Conservation (phyloP, 2,329 filamentous ascomycete genomes). For the Diaporthe amygdali region DNA sequence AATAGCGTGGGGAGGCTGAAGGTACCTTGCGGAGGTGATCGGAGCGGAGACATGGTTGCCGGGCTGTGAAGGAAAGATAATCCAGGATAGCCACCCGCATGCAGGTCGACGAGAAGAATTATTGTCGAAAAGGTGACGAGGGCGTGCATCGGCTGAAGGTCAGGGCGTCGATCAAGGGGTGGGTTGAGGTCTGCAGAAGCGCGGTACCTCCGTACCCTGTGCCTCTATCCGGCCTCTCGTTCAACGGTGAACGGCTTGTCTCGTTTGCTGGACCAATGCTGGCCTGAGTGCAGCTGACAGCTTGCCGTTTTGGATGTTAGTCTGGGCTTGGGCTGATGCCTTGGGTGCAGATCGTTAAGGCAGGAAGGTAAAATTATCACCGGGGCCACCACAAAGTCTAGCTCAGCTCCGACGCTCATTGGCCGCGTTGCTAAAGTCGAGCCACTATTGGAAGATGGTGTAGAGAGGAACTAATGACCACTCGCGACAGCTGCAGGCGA, state of each 20-base stretch:
- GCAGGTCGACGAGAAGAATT: not conserved
- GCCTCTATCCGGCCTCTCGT: conserved; percentile 11
- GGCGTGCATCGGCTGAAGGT: conserved; percentile 4
- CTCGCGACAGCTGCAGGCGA: not conserved
- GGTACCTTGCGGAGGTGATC: not conserved
- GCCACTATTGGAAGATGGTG: conserved; percentile 4
- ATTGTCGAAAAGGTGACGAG: not conserved
- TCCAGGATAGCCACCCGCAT: not conserved
- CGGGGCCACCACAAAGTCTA: not conserved
- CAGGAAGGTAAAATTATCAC: conserved; percentile 14
- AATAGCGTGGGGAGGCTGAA: conserved; percentile 18
- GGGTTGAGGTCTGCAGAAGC: not conserved
- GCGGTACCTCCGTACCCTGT: conserved; percentile 12
- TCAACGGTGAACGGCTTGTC: conserved; percentile 20
- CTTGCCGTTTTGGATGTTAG: not conserved
- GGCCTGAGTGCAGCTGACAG: conserved; percentile 18
- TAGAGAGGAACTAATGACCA: not conserved
- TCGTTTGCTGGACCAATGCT: conserved; percentile 9
- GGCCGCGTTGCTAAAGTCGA: conserved; percentile 3
- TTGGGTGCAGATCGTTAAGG: conserved; percentile 23
- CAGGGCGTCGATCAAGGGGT: not conserved
- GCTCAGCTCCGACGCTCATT: not conserved
- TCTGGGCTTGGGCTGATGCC: conserved; percentile 9
- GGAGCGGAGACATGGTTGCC: not conserved
- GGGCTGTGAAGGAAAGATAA: not conserved